Conservation (phyloP, 139 green algal genomes). For the Yamagishiella unicocca region DNA sequence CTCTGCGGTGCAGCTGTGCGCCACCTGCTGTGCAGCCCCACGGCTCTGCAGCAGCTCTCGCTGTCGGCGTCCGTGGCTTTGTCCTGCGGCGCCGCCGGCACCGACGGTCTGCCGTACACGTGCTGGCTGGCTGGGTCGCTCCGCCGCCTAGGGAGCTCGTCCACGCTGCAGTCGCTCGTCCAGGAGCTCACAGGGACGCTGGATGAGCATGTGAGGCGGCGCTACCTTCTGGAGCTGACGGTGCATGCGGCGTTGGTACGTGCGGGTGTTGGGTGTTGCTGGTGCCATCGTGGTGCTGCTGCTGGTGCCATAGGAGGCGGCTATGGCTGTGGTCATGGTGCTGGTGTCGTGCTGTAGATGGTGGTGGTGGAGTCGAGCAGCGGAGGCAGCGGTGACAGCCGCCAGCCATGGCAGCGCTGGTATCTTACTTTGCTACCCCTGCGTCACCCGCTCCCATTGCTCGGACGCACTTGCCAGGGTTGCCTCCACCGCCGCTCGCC, state of each 20-base stretch:
- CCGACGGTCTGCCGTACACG: not conserved
- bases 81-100: not conserved
- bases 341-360: no score
- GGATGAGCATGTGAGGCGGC: not conserved
- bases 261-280: no score
- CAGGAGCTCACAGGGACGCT: not conserved
- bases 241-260: not conserved
- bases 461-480: no score
- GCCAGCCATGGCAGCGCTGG: no score
- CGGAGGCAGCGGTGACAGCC: no score
- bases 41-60: not conserved
- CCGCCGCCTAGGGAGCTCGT: not conserved
- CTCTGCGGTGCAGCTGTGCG: not conserved
- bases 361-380: no score
- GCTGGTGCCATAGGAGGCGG: no score
- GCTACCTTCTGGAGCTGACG: not conserved
- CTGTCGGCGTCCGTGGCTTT: not conserved
- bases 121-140: not conserved
- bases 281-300: not conserved
- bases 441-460: no score
- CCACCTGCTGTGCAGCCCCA: not conserved
- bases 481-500: no score
- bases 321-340: no score
- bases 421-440: no score
- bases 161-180: constrained; percentile 9